phyloP scores from a whole-genome alignment of 768 basidiomycete species.

The Candolleomyces eurysporus region DNA sequence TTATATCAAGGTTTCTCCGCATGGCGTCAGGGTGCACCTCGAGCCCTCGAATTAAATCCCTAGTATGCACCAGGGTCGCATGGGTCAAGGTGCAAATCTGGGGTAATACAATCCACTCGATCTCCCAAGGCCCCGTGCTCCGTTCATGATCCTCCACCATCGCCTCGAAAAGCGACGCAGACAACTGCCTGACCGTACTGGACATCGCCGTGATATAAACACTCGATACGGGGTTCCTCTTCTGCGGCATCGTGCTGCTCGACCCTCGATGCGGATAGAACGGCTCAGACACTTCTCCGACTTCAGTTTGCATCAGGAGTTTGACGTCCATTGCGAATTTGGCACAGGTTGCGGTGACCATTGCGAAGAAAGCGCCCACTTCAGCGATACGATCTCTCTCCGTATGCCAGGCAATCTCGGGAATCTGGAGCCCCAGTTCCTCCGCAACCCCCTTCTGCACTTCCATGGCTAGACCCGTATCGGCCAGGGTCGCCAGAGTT shows the following conservation, averaged over 20 bases:
- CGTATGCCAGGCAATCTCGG: slow-evolving; percentile 39
- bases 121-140: slow-evolving; percentile 48
- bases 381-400: slow-evolving; percentile 45
- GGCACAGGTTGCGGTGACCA: slow-evolving; percentile 43
- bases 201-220: slow-evolving; percentile 45
- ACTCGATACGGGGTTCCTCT: slow-evolving; percentile 45
- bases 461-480: slow-evolving; percentile 33
- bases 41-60: slow-evolving; percentile 33
- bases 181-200: slow-evolving; percentile 38
- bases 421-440: slow-evolving; percentile 23
- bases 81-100: slow-evolving; percentile 43
- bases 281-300: slow-evolving; percentile 44
- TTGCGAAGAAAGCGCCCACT: slow-evolving; percentile 40
- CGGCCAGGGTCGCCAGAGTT: slow-evolving; percentile 42
- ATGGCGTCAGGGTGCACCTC: slow-evolving; percentile 40
- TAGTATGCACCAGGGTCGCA: slow-evolving; percentile 36
- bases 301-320: slow-evolving; percentile 47
- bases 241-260: slow-evolving; percentile 51
- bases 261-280: slow-evolving; percentile 42
- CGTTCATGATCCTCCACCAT: slow-evolving; percentile 50
- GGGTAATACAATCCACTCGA: slow-evolving; percentile 48
- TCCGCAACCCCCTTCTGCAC: slow-evolving; percentile 29
- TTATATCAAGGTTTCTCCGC: slow-evolving; percentile 36
- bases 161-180: slow-evolving; percentile 39
- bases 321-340: slow-evolving; percentile 46